Percentiles rank a stretch among this genome's conserved stretches.
Conservation (phyloP, 2,329 filamentous ascomycete genomes). For the Hymenoscyphus salicellus region DNA sequence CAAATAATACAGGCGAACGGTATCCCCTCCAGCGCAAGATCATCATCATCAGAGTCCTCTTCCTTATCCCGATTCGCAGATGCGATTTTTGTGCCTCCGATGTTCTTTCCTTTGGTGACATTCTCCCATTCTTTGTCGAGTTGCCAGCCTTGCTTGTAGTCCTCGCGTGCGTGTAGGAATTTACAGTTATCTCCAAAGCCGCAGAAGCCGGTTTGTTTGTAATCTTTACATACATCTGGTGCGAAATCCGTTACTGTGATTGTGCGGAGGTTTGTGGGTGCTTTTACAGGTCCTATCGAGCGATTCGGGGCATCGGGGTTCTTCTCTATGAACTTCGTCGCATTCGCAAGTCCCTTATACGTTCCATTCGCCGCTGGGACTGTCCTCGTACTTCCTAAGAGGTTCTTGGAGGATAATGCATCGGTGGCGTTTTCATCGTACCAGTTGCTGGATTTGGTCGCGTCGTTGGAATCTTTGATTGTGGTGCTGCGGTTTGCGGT, state of each 20-base stretch:
- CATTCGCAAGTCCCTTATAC: constrained; percentile 73
- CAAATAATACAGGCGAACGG: constrained; percentile 39
- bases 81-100: constrained; percentile 49
- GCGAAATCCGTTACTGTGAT: constrained; percentile 88
- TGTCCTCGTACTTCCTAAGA: constrained; percentile 56
- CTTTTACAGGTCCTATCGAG: constrained; percentile 81
- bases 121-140: constrained; percentile 92
- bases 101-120: constrained; percentile 68
- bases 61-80: constrained; percentile 37
- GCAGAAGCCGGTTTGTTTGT: constrained; percentile 68
- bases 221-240: constrained; percentile 94
- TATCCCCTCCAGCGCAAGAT: constrained; percentile 34
- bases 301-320: constrained; percentile 70
- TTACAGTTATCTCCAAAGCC: constrained; percentile 61
- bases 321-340: constrained; percentile 70
- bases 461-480: constrained; percentile 73
- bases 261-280: constrained; percentile 83
- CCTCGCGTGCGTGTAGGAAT: constrained; percentile 71
- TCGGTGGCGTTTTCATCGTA: constrained; percentile 66
- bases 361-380: constrained; percentile 57
- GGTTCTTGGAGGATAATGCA: constrained; percentile 45
- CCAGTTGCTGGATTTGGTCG: constrained; percentile 87
- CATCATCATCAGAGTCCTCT: constrained; percentile 46
- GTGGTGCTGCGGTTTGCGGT: constrained; percentile 59
- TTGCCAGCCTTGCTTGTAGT: constrained; percentile 91